Base-by-base conservation (phyloP, 1,284 basidiomycete genomes). In the Trichosporon asahii region DNA sequence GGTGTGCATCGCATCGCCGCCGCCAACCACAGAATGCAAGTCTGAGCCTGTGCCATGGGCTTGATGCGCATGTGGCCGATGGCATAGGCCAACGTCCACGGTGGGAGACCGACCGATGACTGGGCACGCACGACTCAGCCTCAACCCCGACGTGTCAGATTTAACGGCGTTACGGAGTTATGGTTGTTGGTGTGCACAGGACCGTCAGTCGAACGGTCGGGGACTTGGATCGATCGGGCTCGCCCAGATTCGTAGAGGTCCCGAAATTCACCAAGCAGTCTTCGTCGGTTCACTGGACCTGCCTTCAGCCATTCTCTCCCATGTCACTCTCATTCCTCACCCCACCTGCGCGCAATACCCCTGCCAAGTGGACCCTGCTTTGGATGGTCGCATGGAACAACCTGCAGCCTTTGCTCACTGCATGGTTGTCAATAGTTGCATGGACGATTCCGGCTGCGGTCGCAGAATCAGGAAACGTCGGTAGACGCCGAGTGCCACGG, bases 141-240 rank as follows among this genome's bases (percentile, higher is more conserved):
- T 23, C 2, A 3, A 12, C 46, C 46, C 55, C 14, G 46, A 49
- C n/a, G 14, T 29, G 27, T 29, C 55, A 60, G 55, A 33, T 9
- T 33, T 29, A 61, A 31, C 57, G 57, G 57, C 57, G 57, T 61
- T 61, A 61, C 57, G 57, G 57, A 61, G 57, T 61, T 61, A 61
- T 61, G 12, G 18, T 15, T 4, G 27, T 29, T 60, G 55, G 55
- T 60, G 57, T 23, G 57, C 57, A 31, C 57, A 61, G 57, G 31
- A 33, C 31, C 1, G 4, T 33, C 31, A 33, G 23, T 14, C 57
- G 27, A 31, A 12, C 57, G 14, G 57, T 31, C 57, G 57, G 57
- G 57, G 57, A 61, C 57, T 29, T 29, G 25, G 27, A 31, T 60
- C 55, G 55, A 60, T 31, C 25, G 29, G 55, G 3, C 15, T 3